Conservation (phyloP, 2,329 filamentous ascomycete genomes). For the Phialocephala subalpina region DNA sequence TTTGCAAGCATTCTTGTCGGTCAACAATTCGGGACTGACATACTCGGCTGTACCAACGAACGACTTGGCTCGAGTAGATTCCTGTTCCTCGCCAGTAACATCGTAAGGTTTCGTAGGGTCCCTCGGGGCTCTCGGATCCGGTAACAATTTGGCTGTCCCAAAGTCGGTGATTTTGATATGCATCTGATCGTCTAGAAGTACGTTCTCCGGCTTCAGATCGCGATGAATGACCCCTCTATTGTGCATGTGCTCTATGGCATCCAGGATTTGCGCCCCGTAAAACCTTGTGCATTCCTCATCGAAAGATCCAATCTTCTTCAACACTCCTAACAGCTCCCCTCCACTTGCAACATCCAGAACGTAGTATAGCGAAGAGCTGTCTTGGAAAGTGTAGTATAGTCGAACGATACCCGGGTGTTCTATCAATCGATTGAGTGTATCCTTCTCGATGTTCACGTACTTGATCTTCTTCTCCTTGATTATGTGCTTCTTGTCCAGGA, state of each 20-base stretch:
- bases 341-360: constrained; percentile 93
- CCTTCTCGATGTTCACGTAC: constrained; percentile 99
- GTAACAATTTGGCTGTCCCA: constrained; percentile 93
- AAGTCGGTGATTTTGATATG: constrained; percentile 99
- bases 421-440: constrained; percentile 93
- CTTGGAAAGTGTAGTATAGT: constrained; percentile 98
- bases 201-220: constrained; percentile 96
- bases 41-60: constrained; percentile 99
- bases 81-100: constrained; percentile 52
- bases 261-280: constrained; percentile 94
- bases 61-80: constrained; percentile 82
- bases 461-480: constrained; percentile 99
- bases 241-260: constrained; percentile 98
- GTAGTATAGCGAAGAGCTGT: constrained; percentile 95
- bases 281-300: constrained; percentile 94
- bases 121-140: constrained; percentile 55
- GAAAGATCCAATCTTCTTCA: constrained; percentile 95
- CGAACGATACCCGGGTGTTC: constrained; percentile 97
- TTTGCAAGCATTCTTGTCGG: constrained; percentile 96
- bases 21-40: constrained; percentile 95
- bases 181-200: constrained; percentile 93
- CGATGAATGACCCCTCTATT: constrained; percentile 94
- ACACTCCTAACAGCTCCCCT: constrained; percentile 87
- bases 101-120: constrained; percentile 46
- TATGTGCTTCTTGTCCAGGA: constrained; percentile 97